Evolutionary conservation across 2,329 filamentous ascomycete genomes (phyloP).

Genomic region (Dactylellina haptotyla): DNA sequence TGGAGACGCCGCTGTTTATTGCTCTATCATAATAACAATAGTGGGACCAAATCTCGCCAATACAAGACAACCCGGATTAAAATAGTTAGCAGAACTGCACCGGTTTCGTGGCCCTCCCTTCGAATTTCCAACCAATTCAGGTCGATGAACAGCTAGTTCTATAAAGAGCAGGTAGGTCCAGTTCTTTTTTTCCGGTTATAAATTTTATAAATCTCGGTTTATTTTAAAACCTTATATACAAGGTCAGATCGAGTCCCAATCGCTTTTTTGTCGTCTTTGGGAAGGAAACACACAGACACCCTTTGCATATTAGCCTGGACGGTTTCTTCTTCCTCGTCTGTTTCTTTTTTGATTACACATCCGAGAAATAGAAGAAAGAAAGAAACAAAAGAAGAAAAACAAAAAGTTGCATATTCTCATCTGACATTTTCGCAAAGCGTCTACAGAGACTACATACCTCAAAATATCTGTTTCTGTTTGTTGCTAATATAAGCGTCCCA

Average conservation of each 20-base stretch:
- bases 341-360: background rate
- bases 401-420: no score
- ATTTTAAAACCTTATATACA: conserved; percentile 39
- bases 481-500: conserved; percentile 16
- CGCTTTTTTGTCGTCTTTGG: conserved; percentile 7
- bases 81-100: conserved; percentile 44
- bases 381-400: no score
- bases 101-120: conserved; percentile 48
- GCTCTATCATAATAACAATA: conserved; percentile 48
- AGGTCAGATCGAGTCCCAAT: conserved; percentile 8
- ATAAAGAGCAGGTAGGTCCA: conserved; percentile 54
- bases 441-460: no score
- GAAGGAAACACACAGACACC: conserved; percentile 15
- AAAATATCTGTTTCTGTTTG: background rate
- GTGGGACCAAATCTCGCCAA: conserved; percentile 53
- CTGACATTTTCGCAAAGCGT: no score
- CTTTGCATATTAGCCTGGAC: background rate
- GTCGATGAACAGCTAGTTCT: conserved; percentile 45
- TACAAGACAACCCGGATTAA: conserved; percentile 48
- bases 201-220: conserved; percentile 52
- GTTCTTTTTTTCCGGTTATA: conserved; percentile 41
- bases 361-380: background rate
- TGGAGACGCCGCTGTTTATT: conserved; percentile 43
- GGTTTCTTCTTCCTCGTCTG: background rate
- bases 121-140: conserved; percentile 18